Conservation (phyloP, 495 filamentous ascomycete genomes). For the Halenospora varia region DNA sequence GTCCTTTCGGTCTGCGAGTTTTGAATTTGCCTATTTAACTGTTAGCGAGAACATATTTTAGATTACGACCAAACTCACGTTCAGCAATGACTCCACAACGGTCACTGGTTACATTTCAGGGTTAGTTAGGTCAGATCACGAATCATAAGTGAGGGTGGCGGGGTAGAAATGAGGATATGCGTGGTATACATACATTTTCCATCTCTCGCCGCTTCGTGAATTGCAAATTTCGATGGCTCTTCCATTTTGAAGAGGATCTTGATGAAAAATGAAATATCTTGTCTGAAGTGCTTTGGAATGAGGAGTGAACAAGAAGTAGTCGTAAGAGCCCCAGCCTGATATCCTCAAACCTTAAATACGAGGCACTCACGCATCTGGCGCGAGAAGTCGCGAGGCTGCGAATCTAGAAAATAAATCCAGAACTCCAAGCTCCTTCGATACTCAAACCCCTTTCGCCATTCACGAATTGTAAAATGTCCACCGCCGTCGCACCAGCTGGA, state of each 20-base stretch:
- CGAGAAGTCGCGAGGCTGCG: conserved; percentile 6
- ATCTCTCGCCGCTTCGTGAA: conserved; percentile 87
- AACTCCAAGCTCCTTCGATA: neutral
- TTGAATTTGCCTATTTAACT: conserved; percentile 65
- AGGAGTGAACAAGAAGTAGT: neutral
- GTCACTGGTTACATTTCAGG: conserved; percentile 40
- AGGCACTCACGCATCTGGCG: neutral
- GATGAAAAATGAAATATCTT: neutral
- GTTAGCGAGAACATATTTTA: neutral
- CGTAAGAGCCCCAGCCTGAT: conserved; percentile 1
- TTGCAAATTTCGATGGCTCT: conserved; percentile 61
- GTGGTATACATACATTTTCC: conserved; percentile 61
- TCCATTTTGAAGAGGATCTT: conserved; percentile 7
- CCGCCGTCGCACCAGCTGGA: conserved; percentile 24
- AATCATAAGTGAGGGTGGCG: conserved; percentile 1
- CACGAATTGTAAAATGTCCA: conserved; percentile 4
- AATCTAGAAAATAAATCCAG: conserved; percentile 1
- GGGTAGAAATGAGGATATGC: conserved; percentile 3
- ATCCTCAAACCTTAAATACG: neutral
- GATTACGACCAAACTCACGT: conserved; percentile 38
- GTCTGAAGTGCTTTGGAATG: neutral
- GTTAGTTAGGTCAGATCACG: neutral
- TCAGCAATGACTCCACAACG: conserved; percentile 72
- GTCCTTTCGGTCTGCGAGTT: conserved; percentile 69
- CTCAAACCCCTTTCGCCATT: neutral